Percentiles rank a stretch among this genome's conserved stretches.
Conservation (phyloP, 192 early-diverging fungal species). For the Coemansia sp. region DNA sequence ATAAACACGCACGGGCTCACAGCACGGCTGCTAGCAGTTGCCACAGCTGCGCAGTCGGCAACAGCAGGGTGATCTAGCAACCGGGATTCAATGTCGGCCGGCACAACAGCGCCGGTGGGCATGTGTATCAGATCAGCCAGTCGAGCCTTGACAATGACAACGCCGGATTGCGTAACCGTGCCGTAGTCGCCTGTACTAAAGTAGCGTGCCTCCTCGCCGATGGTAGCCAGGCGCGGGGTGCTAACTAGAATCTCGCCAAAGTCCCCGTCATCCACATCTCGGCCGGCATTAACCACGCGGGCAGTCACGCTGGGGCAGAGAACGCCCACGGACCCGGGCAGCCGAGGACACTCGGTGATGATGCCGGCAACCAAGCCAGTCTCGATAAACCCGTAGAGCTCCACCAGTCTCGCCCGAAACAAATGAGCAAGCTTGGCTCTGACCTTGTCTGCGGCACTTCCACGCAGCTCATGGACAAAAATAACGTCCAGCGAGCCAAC, state of each 20-base stretch:
- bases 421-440: conserved; percentile 16
- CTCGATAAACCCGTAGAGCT: conserved; percentile 46
- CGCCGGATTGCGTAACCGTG: conserved; percentile 25
- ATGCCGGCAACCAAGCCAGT: conserved; percentile 40
- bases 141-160: conserved; percentile 40
- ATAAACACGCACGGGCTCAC: conserved; percentile 22
- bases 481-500: conserved; percentile 19
- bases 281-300: conserved; percentile 24
- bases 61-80: conserved; percentile 11
- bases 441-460: conserved; percentile 7
- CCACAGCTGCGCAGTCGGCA: conserved; percentile 37
- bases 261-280: conserved; percentile 29
- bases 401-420: conserved; percentile 34
- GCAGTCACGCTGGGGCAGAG: conserved; percentile 35
- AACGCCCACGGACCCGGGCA: conserved; percentile 36
- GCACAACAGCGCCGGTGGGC: conserved; percentile 5
- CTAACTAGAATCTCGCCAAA: conserved; percentile 44
- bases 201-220: conserved; percentile 3
- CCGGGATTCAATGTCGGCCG: conserved; percentile 28
- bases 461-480: conserved; percentile 31
- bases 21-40: not conserved
- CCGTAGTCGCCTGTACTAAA: conserved; percentile 45
- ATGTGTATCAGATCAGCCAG: conserved; percentile 24
- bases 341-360: conserved; percentile 43
- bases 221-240: conserved; percentile 23